phyloP scores from a whole-genome alignment of 192 early-diverging fungal genomes.

The Coemansia sp. region DNA sequence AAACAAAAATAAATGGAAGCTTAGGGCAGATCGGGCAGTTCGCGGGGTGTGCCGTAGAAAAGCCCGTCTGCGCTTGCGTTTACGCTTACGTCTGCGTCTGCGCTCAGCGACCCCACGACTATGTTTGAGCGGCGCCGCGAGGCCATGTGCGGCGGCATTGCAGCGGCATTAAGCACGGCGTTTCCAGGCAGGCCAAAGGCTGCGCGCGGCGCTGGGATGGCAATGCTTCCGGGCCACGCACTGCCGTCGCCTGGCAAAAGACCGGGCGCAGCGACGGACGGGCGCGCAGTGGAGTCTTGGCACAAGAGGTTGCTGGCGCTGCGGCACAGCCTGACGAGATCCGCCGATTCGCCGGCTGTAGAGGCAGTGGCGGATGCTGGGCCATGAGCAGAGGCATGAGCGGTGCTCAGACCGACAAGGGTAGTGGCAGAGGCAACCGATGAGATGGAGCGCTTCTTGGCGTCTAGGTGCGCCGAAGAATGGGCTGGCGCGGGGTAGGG shows the following conservation, averaged over 20 bases:
- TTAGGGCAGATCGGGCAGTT: conserved; percentile 8
- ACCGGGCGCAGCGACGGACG: conserved; percentile 36
- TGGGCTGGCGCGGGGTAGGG: conserved; percentile 3
- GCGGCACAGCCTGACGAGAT: conserved; percentile 35
- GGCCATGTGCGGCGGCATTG: conserved; percentile 27
- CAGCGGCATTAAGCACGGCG: no score
- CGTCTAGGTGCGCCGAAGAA: not conserved
- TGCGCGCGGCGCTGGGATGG: conserved; percentile 29
- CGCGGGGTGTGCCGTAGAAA: conserved; percentile 21
- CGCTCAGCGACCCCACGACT: conserved; percentile 26
- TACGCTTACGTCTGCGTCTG: conserved; percentile 11
- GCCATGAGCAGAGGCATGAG: no score
- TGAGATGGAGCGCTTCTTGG: conserved; percentile 41
- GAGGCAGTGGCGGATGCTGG: no score
- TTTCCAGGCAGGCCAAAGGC: no score
- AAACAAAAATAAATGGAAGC: not conserved
- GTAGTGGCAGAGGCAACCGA: conserved; percentile 39
- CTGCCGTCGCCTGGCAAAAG: no score
- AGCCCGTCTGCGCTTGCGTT: conserved; percentile 14
- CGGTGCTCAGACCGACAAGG: conserved; percentile 25
- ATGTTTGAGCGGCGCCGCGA: conserved; percentile 40
- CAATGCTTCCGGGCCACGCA: no score
- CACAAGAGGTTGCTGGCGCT: conserved; percentile 47
- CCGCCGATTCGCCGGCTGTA: no score
- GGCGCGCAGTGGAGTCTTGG: conserved; percentile 37